Evolutionary conservation across 148 eudicot genomes (phyloP).

Genomic region (Salicornia ramosissima): DNA sequence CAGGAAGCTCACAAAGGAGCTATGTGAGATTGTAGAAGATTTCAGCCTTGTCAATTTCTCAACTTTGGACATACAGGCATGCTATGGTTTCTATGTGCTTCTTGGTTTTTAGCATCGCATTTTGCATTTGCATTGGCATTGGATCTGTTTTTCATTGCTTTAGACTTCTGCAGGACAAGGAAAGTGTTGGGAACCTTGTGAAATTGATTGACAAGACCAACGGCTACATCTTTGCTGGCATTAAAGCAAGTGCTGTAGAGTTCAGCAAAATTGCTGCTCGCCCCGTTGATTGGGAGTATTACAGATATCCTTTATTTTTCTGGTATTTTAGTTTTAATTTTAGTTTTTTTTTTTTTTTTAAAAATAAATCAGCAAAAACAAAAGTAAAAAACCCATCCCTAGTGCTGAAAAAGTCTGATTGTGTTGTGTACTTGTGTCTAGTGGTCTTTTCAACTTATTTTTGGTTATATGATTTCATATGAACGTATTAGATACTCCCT

Average conservation of each 20-base stretch:
- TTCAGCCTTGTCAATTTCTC: constrained; percentile 75
- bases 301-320: constrained; percentile 73
- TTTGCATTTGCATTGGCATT: neutral
- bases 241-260: constrained; percentile 78
- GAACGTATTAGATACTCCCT: no score
- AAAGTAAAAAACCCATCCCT: no score
- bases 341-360: no score
- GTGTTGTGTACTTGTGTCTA: no score
- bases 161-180: constrained; percentile 63
- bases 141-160: neutral
- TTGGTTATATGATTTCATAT: no score
- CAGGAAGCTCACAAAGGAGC: constrained; percentile 88
- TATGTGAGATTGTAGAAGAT: constrained; percentile 74
- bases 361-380: no score
- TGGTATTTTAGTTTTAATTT: neutral
- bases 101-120: constrained; percentile 1
- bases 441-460: no score
- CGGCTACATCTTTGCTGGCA: constrained; percentile 77
- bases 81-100: constrained; percentile 6
- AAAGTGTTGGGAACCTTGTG: constrained; percentile 85
- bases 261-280: constrained; percentile 91
- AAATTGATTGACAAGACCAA: constrained; percentile 86
- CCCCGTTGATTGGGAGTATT: constrained; percentile 81
- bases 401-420: no score
- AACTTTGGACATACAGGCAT: constrained; percentile 88